Evolutionary conservation across 2,329 filamentous ascomycete species (phyloP), one percentile per base, ranked within the genome.

Genomic region (Pleurostoma richardsiae): DNA sequence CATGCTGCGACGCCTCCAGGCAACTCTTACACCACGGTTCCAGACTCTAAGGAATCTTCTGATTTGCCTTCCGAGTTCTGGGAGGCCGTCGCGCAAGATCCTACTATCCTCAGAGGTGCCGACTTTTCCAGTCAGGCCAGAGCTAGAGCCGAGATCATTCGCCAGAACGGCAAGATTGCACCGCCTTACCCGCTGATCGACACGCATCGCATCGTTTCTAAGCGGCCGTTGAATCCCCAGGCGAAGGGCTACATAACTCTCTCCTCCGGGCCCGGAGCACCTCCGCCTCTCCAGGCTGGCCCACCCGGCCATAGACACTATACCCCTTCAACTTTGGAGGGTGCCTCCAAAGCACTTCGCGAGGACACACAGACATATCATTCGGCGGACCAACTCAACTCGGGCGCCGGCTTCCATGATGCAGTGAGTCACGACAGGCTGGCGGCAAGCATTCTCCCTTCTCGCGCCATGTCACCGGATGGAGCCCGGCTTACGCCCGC

Each of bases 281-380:
- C 75, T n/a, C 67, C 61, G 27, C 77, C 76, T 7, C 56, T 80
- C 52, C 79, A 73, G 26, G 77, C 77, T 29, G 77, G 77, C 2
- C 77, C 77, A 39, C 77, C 77, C 10, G 77, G 77, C 26, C 72
- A 74, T 49, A 71, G 76, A 39, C 73, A 75, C 47, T 71, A 71
- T 52, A 71, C 66, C 26, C 63, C 72, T n/a, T 65, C 67, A 28
- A 67, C 67, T 3, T 63, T 72, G 31, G 71, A 76, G 29, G 58
- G 61, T 6, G 61, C 63, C 2, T 58, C 66, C 48, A 68, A 63
- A 46, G 57, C 62, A 30, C 56, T 65, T 30, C 60, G 58, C 30
- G n/a, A 41, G 4, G 50, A 46, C 19, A 28, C 51, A 6, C 59
- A 62, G 38, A 56, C 51, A 19, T 19, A 19, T 19, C 19, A 19